Percentiles rank a stretch among this genome's conserved stretches.
Evolutionary conservation across 108 stramenopile species (phyloP).

Genomic region (Chaetoceros tenuissimus): DNA sequence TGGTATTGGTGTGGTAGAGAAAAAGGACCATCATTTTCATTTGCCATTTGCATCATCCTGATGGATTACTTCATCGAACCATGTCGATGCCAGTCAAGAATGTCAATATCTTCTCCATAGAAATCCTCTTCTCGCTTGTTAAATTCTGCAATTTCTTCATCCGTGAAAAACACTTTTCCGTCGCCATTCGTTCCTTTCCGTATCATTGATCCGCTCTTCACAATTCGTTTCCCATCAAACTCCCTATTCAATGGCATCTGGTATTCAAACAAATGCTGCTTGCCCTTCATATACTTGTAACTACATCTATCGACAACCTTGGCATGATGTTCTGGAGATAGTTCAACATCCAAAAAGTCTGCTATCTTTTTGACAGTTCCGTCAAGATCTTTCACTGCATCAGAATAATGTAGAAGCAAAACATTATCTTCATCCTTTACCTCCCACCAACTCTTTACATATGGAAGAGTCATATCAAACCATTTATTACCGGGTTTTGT

Average conservation of each 20-base stretch:
- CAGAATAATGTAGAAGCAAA: conserved; percentile 28
- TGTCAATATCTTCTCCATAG: not conserved
- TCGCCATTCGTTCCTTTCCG: not conserved
- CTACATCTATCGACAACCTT: conserved; percentile 22
- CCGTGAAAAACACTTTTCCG: not conserved
- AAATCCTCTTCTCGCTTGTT: not conserved
- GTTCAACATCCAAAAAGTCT: conserved; percentile 24
- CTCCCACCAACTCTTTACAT: conserved; percentile 35
- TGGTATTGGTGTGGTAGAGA: too few relatives aligned
- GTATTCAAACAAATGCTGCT: conserved; percentile 16
- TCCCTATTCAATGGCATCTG: conserved; percentile 24
- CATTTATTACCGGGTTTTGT: conserved; percentile 18
- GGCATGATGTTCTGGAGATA: conserved; percentile 12
- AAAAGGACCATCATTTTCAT: too few relatives aligned
- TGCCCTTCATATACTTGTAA: conserved; percentile 36
- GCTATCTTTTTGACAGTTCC: conserved; percentile 27
- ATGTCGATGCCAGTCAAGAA: not conserved
- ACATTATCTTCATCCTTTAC: conserved; percentile 33
- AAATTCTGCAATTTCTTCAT: not conserved
- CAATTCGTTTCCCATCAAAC: conserved; percentile 8
- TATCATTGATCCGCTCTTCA: not conserved
- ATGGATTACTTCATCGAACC: not conserved
- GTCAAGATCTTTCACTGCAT: conserved; percentile 24
- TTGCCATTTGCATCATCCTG: too few relatives aligned
- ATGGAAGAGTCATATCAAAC: conserved; percentile 14